Base-by-base conservation (phyloP, 2,329 filamentous ascomycete genomes). In the Aspergillus sp. region DNA sequence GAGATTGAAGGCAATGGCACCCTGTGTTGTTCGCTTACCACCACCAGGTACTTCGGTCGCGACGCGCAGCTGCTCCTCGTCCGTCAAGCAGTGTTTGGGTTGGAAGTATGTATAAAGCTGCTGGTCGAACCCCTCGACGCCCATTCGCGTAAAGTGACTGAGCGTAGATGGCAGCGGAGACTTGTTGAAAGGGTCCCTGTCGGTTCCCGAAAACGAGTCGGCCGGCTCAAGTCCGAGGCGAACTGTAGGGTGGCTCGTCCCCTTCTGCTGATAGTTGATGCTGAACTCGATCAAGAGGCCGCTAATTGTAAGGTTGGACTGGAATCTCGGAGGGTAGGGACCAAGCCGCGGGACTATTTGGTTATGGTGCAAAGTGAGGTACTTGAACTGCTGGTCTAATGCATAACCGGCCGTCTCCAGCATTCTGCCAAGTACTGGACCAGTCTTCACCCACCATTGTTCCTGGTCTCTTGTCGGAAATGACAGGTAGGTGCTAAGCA, bases 271-370 rank as follows among this genome's bases (percentile, higher is more conserved):
- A 17, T 46, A 61, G 34, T 57, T 61, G n/a, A 61, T 23, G 19
- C 59, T 61, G 53, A 38, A 61, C 30, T 61, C 53, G 5, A 61
- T 56, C 5, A 53, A 47, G 3, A 57, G 34, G 0, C 59, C 59
- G 25, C 47, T 57, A 22, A 47, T 45, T 7, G 47, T 41, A 13
- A 61, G 38, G 9, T 38, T 52, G 7, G 34, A 51, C 8, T 31
- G 34, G 23, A 54, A 51, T 7, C 7, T 43, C 11, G 43, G 52
- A 4, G 59, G 59, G 8, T 57, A 43, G 4, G 59, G 53, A 3
- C 59, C 59, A 2, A 57, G 47, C 3, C 41, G 38, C 4, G 52
- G 59, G 11, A 60, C 28, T 3, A 60, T 41, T 7, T 54, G 51
- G 11, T 43, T 54, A n/a, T 54, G 25, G 34, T 54, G 41, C 19